A percentile compares a stretch with the other conserved stretches of the same genome.
phyloP scores from a whole-genome alignment of 2,329 filamentous ascomycete species.

The Fusarium metavorans region DNA sequence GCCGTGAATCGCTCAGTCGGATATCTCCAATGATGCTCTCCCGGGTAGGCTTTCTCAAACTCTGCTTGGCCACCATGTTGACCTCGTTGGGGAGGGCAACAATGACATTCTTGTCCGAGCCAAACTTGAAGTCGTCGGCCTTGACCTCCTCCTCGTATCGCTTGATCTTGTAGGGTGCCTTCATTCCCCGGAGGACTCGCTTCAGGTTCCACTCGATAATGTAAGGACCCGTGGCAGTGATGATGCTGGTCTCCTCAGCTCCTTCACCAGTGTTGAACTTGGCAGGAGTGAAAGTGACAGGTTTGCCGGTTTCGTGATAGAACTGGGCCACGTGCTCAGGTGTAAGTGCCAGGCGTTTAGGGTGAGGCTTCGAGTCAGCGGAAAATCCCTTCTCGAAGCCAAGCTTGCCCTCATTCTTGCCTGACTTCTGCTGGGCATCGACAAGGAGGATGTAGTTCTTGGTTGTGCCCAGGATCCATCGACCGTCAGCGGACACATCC shows the following conservation, averaged over 20 bases:
- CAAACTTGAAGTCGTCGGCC: conserved; percentile 98
- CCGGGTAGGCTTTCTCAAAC: conserved; percentile 86
- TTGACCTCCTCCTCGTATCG: conserved; percentile 95
- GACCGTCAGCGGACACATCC: conserved; percentile 94
- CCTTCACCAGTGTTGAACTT: conserved; percentile 93
- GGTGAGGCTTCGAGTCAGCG: conserved; percentile 93
- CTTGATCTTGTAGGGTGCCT: conserved; percentile 96
- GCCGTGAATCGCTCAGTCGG: conserved; percentile 60
- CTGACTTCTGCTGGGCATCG: conserved; percentile 88
- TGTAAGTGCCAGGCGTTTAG: conserved; percentile 87
- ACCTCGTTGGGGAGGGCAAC: conserved; percentile 97
- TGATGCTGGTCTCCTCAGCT: conserved; percentile 88
- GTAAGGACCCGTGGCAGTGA: conserved; percentile 95
- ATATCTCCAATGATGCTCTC: conserved; percentile 86
- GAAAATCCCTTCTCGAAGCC: conserved; percentile 95
- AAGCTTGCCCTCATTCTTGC: conserved; percentile 98
- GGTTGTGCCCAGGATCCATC: conserved; percentile 95
- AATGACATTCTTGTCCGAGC: conserved; percentile 97
- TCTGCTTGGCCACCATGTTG: conserved; percentile 93
- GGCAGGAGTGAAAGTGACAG: conserved; percentile 88
- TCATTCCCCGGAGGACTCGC: conserved; percentile 84
- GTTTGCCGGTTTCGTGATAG: conserved; percentile 91
- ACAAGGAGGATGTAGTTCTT: conserved; percentile 95
- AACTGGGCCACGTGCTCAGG: conserved; percentile 97
- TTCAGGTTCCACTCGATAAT: conserved; percentile 97